Conservation (phyloP, 495 filamentous ascomycete genomes). For the Penicillium bovifimosum region DNA sequence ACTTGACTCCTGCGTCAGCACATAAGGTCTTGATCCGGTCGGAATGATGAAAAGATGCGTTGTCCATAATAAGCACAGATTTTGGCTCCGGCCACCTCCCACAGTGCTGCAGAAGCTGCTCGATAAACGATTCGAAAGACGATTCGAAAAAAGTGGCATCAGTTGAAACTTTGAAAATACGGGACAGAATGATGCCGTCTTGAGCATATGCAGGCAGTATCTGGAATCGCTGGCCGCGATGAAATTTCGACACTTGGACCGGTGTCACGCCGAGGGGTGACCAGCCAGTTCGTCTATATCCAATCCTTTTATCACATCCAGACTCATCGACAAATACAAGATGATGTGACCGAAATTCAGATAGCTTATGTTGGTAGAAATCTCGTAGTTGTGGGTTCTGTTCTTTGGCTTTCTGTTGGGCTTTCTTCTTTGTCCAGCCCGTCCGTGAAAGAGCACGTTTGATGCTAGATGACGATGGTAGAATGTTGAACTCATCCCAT, state of each 20-base stretch:
- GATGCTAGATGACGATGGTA: not conserved
- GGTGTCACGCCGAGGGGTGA: conserved; percentile 25
- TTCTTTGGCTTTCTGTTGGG: conserved; percentile 7
- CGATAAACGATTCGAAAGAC: conserved; percentile 39
- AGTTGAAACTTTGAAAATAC: conserved; percentile 31
- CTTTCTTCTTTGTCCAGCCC: conserved; percentile 15
- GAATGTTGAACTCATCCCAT: conserved; percentile 13
- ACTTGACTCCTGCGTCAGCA: conserved; percentile 27
- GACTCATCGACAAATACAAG: not conserved
- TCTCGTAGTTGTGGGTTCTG: conserved; percentile 29
- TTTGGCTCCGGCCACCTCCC: conserved; percentile 32
- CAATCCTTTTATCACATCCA: conserved; percentile 9
- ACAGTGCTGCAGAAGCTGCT: conserved; percentile 31
- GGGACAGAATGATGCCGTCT: conserved; percentile 28
- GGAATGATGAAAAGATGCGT: conserved; percentile 34
- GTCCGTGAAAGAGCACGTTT: not conserved
- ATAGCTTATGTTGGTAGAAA: conserved; percentile 28
- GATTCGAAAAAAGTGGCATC: conserved; percentile 33
- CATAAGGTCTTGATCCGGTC: conserved; percentile 29
- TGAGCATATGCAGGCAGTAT: conserved; percentile 37
- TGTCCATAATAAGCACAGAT: conserved; percentile 42
- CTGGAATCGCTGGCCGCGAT: conserved; percentile 28
- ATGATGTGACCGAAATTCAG: conserved; percentile 23
- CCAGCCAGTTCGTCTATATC: conserved; percentile 26
- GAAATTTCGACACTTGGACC: conserved; percentile 25